Percentiles rank a stretch among this genome's conserved stretches.
Evolutionary conservation across 441 rosid genomes (phyloP).

Genomic region (Erodium moschatum): DNA sequence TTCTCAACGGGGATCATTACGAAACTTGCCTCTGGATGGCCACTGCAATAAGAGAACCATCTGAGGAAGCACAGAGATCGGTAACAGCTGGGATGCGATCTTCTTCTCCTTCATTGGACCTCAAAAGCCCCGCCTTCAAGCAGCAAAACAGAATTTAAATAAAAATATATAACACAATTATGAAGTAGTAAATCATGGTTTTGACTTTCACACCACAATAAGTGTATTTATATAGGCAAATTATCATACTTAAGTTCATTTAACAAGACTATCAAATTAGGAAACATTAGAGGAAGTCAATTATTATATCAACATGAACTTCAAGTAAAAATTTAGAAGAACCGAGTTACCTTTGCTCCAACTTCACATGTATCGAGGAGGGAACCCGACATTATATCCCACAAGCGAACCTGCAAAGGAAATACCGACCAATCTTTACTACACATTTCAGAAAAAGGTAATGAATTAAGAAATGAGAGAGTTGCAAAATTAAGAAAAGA

Average conservation of each 20-base stretch:
- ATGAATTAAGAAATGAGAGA: too few relatives aligned
- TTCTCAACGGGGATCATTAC: background rate
- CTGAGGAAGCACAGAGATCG: constrained; percentile 49
- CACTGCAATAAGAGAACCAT: constrained; percentile 49
- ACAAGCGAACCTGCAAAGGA: constrained; percentile 61
- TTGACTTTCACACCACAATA: background rate
- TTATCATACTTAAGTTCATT: too few relatives aligned
- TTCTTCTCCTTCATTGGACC: constrained; percentile 33
- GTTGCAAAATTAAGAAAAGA: too few relatives aligned
- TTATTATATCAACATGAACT: background rate
- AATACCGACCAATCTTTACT: constrained; percentile 16
- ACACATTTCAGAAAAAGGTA: background rate
- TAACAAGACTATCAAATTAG: background rate
- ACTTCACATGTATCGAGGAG: constrained; percentile 79
- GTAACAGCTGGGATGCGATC: constrained; percentile 39
- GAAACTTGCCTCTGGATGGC: constrained; percentile 57
- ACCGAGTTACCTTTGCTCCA: constrained; percentile 44
- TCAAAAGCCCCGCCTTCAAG: constrained; percentile 46
- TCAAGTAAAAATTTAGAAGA: background rate
- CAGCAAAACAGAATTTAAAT: constrained; percentile 26
- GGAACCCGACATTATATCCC: constrained; percentile 74
- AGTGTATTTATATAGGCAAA: too few relatives aligned
- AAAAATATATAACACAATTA: background rate
- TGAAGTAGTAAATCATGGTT: background rate
- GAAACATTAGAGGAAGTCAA: background rate